phyloP scores from a whole-genome alignment of 1,284 basidiomycete species.

The Sparassis latifolia region DNA sequence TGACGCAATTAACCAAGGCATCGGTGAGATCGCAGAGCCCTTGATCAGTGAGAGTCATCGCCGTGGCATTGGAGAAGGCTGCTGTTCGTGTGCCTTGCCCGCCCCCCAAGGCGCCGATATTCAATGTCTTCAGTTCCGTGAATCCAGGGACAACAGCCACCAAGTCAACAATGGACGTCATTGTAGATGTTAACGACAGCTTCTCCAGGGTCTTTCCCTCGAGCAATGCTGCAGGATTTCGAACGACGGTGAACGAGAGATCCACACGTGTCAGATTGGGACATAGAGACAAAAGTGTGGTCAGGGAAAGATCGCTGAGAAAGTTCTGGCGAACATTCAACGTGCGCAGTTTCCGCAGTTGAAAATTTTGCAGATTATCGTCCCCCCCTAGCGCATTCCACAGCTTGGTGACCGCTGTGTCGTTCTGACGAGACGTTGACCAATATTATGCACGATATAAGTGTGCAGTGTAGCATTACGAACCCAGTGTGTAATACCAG shows the following conservation, averaged over 20 bases:
- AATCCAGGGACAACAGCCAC: constrained; percentile 33
- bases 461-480: constrained; percentile 13
- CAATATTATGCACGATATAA: not conserved
- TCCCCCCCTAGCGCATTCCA: constrained; percentile 22
- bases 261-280: constrained; percentile 51
- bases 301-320: constrained; percentile 43
- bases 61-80: constrained; percentile 38
- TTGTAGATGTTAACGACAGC: constrained; percentile 54
- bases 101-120: constrained; percentile 56
- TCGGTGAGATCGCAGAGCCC: constrained; percentile 39
- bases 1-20: constrained; percentile 28
- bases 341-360: constrained; percentile 36
- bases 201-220: constrained; percentile 38
- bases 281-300: constrained; percentile 36
- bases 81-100: constrained; percentile 35
- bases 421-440: constrained; percentile 36
- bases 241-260: constrained; percentile 56
- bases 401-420: constrained; percentile 45
- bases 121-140: constrained; percentile 39
- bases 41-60: constrained; percentile 51
- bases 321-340: constrained; percentile 55
- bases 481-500: constrained; percentile 56
- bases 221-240: constrained; percentile 26
- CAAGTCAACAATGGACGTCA: constrained; percentile 35
- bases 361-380: constrained; percentile 12